phyloP scores from a whole-genome alignment of 495 filamentous ascomycete genomes.

The Amorphotheca resinae region DNA sequence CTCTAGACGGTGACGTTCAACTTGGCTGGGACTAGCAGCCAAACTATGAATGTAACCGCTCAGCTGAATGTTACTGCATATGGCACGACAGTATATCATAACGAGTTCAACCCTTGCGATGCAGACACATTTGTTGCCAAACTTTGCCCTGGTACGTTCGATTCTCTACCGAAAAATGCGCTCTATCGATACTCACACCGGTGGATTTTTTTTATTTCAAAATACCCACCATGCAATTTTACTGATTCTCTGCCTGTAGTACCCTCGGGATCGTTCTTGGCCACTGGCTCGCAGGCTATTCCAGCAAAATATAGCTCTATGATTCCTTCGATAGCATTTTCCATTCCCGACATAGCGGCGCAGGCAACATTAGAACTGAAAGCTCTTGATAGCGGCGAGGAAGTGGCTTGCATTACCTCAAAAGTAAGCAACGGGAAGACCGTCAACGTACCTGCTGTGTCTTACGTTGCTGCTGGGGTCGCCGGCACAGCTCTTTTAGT shows the following conservation, averaged over 20 bases:
- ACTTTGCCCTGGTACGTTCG: conserved; percentile 67
- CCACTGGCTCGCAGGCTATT: conserved; percentile 55
- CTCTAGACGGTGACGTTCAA: conserved; percentile 56
- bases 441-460: conserved; percentile 55
- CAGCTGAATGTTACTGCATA: conserved; percentile 72
- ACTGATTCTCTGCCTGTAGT: conserved; percentile 34
- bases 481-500: conserved; percentile 75
- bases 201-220: no score
- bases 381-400: conserved; percentile 40
- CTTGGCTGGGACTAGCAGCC: conserved; percentile 62
- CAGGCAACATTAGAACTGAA: conserved; percentile 67
- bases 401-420: conserved; percentile 76
- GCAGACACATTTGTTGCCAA: conserved; percentile 47
- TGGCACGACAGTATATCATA: conserved; percentile 68
- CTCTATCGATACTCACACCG: no score
- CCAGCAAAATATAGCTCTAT: conserved; percentile 54
- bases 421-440: conserved; percentile 80
- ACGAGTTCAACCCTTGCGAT: conserved; percentile 73
- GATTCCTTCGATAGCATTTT: conserved; percentile 86
- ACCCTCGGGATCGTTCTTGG: conserved; percentile 59
- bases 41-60: conserved; percentile 71
- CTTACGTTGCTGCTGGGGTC: conserved; percentile 75
- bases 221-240: background rate
- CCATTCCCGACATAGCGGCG: conserved; percentile 81
- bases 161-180: no score